These are phyloP conservation scores for Aspergillus sp. DNA, from an alignment of 2,329 filamentous ascomycete genomes.

Conservation along the genomic window DNA sequence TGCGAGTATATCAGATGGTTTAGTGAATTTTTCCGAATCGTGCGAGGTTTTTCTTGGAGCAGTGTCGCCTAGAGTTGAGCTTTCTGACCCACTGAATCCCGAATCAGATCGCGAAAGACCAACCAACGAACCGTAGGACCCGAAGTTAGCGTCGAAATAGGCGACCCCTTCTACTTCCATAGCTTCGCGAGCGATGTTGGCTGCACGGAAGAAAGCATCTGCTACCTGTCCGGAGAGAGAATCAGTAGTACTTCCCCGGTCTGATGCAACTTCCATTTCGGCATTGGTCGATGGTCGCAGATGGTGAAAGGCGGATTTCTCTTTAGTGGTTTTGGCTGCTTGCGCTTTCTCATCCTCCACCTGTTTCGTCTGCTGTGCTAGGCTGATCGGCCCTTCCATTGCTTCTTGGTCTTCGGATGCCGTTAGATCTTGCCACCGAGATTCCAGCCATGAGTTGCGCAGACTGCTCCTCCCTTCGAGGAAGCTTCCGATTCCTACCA, in stretches of 20 bases:
- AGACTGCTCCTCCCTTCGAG: conserved; percentile 38
- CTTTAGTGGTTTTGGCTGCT: background rate
- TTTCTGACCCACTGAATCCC: background rate
- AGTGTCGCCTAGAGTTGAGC: background rate
- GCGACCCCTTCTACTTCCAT: conserved; percentile 33
- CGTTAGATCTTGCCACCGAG: background rate
- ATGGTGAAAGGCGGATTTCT: background rate
- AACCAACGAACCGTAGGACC: background rate
- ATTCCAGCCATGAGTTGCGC: conserved; percentile 9
- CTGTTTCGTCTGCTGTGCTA: conserved; percentile 10
- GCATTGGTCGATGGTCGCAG: background rate
- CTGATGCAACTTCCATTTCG: background rate
- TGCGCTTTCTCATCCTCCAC: background rate
- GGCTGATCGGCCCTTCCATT: conserved; percentile 8
- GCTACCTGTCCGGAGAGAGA: background rate
- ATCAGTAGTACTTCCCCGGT: background rate
- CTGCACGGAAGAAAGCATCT: conserved; percentile 36
- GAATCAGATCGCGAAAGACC: background rate
- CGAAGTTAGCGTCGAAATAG: conserved; percentile 15
- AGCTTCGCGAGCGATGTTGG: conserved; percentile 36
- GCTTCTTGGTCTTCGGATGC: background rate
- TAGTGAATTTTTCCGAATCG: background rate
- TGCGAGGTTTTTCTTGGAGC: too few species aligned
- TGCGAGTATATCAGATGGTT: conserved; percentile 9
- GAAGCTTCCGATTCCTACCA: conserved; percentile 46